phyloP scores from a whole-genome alignment of 495 filamentous ascomycete genomes.

The Aspergillus nidulans region DNA sequence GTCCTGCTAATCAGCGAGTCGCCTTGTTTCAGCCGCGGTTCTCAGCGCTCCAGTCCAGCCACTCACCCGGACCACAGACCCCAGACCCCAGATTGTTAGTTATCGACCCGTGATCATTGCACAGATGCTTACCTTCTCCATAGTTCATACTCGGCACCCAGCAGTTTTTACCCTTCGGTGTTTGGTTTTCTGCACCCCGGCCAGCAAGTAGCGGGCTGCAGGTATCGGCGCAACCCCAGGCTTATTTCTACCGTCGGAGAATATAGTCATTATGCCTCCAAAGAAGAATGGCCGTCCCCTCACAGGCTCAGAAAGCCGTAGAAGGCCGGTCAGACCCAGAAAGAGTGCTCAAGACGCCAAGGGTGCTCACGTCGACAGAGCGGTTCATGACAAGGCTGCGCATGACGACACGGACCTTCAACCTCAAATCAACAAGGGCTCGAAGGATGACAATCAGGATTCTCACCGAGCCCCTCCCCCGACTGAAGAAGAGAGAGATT shows the following conservation, averaged over 20 bases:
- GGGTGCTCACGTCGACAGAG: neutral
- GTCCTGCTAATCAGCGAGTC: neutral
- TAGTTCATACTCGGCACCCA: neutral
- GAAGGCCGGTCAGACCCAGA: neutral
- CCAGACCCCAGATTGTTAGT: neutral
- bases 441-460: neutral
- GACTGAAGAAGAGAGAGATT: neutral
- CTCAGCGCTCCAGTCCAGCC: neutral
- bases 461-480: too few relatives aligned
- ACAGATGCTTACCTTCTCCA: neutral
- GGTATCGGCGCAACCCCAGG: neutral
- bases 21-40: neutral
- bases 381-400: neutral
- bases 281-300: neutral
- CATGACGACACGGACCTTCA: neutral
- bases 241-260: neutral
- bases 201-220: neutral
- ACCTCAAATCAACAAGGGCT: neutral
- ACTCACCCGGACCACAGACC: neutral
- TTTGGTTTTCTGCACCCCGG: neutral
- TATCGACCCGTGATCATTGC: neutral
- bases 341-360: neutral
- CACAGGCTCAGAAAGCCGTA: neutral
- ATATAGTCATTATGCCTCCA: neutral
- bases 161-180: neutral